Evolutionary conservation across 139 green algal species (phyloP).

Genomic region (Chlorella sp.): DNA sequence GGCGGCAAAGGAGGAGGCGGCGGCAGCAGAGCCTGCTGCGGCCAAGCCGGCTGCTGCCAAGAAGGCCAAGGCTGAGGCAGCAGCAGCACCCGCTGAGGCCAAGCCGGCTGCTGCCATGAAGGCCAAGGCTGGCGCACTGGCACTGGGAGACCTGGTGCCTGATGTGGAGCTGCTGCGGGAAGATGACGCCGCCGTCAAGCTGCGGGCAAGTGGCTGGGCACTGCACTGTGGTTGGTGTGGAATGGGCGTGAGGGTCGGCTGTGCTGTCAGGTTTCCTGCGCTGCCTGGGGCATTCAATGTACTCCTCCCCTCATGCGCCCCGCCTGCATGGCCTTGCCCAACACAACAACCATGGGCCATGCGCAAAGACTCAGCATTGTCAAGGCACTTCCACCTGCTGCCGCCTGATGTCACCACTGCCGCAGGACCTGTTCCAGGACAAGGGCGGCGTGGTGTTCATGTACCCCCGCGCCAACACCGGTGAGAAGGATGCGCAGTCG

Average conservation of each 20-base stretch:
- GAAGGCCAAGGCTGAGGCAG: neutral
- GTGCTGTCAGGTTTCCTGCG: too few relatives aligned
- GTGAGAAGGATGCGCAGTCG: too few relatives aligned
- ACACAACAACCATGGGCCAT: too few relatives aligned
- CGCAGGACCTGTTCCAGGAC: constrained; percentile 35
- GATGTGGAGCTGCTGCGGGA: constrained; percentile 32
- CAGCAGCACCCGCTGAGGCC: neutral
- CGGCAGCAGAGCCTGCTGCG: neutral
- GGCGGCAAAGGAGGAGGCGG: neutral
- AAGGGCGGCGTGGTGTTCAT: constrained; percentile 51
- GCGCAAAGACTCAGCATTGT: too few relatives aligned
- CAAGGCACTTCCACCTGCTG: too few relatives aligned
- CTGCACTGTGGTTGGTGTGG: too few relatives aligned
- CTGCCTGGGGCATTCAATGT: too few relatives aligned
- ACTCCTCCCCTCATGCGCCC: too few relatives aligned
- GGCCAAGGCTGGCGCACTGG: constrained; percentile 13
- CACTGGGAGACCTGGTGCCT: constrained; percentile 23
- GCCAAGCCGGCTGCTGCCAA: neutral
- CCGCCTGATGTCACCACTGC: too few relatives aligned
- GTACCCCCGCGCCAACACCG: constrained; percentile 43
- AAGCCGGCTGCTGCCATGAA: constrained; percentile 26
- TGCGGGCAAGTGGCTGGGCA: constrained; percentile 1
- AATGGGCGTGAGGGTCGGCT: too few relatives aligned
- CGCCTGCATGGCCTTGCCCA: too few relatives aligned
- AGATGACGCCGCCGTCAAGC: constrained; percentile 23